Conservation (phyloP, 257 asterid species). For the Dorcoceras hygrometricum region DNA sequence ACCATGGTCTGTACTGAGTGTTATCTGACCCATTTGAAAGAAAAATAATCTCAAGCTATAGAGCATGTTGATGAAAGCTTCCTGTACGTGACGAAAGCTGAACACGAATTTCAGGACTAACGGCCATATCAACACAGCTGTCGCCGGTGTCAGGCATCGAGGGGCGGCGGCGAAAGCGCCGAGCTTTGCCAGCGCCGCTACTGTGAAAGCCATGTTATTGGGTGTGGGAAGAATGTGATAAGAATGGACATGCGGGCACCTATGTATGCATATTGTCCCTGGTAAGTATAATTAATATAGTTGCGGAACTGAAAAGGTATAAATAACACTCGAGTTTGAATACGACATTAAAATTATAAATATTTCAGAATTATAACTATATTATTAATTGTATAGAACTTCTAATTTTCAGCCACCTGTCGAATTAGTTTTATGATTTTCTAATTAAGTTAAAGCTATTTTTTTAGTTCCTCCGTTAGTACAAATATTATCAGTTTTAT, state of each 20-base stretch:
- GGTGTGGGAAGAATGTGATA: too few relatives aligned
- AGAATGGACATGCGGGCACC: too few relatives aligned
- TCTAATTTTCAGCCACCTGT: background rate
- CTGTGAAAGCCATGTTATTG: slow-evolving; percentile 36
- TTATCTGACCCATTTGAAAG: slow-evolving; percentile 55
- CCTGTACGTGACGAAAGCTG: slow-evolving; percentile 40
- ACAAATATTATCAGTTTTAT: too few relatives aligned
- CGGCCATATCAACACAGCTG: slow-evolving; percentile 45
- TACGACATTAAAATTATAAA: background rate
- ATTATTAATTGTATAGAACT: too few relatives aligned
- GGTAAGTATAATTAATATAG: background rate
- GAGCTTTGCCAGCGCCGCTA: slow-evolving; percentile 44
- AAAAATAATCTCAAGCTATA: slow-evolving; percentile 40
- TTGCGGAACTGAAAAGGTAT: background rate
- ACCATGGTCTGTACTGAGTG: slow-evolving; percentile 17
- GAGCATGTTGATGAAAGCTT: slow-evolving; percentile 27
- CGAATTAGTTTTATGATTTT: background rate
- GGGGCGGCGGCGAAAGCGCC: slow-evolving; percentile 23
- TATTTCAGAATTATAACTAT: background rate
- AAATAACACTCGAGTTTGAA: background rate
- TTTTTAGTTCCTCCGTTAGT: too few relatives aligned
- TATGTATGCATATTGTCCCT: background rate
- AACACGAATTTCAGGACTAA: slow-evolving; percentile 46
- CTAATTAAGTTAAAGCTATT: background rate
- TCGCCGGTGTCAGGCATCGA: slow-evolving; percentile 30